Evolutionary conservation across 441 rosid species (phyloP), one percentile per base, ranked within the genome.

Genomic region (Populus hybrid): DNA sequence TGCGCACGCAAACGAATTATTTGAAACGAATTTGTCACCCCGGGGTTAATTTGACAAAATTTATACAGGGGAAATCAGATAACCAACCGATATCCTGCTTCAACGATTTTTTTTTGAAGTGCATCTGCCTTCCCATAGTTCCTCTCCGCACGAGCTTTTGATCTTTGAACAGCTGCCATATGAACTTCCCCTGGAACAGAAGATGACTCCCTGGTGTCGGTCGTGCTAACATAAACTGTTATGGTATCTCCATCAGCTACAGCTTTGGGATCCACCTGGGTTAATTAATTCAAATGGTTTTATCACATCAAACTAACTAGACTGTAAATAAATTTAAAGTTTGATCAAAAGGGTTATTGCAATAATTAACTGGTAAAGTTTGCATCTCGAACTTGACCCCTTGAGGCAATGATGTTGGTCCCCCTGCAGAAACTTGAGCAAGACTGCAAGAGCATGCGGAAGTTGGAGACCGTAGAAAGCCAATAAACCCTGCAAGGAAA

Each of bases 391-490:
- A 92, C 75, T 80, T 76, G 40, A 89, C 82, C 63, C 94, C 93
- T 10, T 84, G 82, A 14, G 98, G 98, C 84, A 88, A 82, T 34
- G 92, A 81, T 30, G 79, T 78, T 9, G 87, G 90, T 72, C 80
- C 84, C 20, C 70, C 91, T 64, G 81, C 28, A 69, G 94, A 73
- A 70, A 74, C 18, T 74, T 83, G 79, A 59, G 78, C 87, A 3
- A n/a, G n/a, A n/a, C n/a, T n/a, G n/a, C n/a, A n/a, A 84, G 84
- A 36, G 87, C 65, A 32, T 89, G 89, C 42, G 93, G 87, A 83
- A 87, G 92, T 81, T 95, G 93, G 10, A 93, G 94, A 40, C 97
- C 95, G 84, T 92, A 95, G 86, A 88, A 92, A 59, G 85, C 85
- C 89, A 93, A 84, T 4, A 93, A 83, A 71, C 97, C 99, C 97